Evolutionary conservation across 768 basidiomycete genomes (phyloP).

Genomic region (Pleurotus eryngii): DNA sequence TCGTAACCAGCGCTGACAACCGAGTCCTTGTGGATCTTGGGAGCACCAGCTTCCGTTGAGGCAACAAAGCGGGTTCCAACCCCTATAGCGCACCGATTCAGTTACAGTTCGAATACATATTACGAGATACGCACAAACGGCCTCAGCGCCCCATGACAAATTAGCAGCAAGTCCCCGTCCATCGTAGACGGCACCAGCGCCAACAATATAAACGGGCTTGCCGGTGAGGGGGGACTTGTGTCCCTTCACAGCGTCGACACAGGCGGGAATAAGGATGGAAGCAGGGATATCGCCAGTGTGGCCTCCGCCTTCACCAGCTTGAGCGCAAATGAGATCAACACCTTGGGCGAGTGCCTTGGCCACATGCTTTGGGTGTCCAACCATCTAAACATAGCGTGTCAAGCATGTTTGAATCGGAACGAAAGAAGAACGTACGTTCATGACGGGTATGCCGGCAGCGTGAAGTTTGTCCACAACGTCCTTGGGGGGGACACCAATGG

Average conservation of each 20-base stretch:
- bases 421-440: conserved; percentile 49
- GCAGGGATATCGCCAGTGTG: conserved; percentile 84
- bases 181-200: conserved; percentile 90
- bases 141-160: conserved; percentile 85
- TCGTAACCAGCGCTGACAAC: conserved; percentile 68
- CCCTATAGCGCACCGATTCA: conserved; percentile 36
- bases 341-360: conserved; percentile 77
- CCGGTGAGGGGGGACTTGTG: conserved; percentile 78
- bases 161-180: conserved; percentile 87
- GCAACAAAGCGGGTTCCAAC: conserved; percentile 90
- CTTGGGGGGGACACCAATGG: conserved; percentile 83
- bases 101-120: too few species aligned
- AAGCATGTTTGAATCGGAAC: conserved; percentile 14
- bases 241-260: conserved; percentile 80
- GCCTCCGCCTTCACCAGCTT: conserved; percentile 90
- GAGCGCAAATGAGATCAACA: conserved; percentile 91
- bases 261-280: conserved; percentile 86
- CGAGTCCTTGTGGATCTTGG: conserved; percentile 81
- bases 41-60: conserved; percentile 73
- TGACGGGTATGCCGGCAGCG: conserved; percentile 78
- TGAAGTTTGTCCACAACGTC: conserved; percentile 76
- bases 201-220: conserved; percentile 81
- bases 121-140: conserved; percentile 59
- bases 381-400: conserved; percentile 45
- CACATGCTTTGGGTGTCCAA: conserved; percentile 93